Conservation (phyloP, 768 basidiomycete genomes). For the Xerocomellus dryophilus region DNA sequence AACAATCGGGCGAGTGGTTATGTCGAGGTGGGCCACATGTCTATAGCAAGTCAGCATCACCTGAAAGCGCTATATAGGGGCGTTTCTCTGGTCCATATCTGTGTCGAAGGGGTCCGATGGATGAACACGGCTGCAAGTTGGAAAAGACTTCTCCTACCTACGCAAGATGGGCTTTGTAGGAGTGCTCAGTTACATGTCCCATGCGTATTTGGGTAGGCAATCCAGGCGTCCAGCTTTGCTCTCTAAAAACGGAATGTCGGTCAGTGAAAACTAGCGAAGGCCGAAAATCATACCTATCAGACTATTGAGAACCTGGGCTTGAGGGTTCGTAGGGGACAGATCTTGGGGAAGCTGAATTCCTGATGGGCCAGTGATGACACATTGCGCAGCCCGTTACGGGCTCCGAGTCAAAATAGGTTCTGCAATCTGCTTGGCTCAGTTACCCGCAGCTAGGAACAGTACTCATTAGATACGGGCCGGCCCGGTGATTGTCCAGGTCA, state of each 20-base stretch:
- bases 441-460: too few species aligned
- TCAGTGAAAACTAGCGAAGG: neutral
- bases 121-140: neutral
- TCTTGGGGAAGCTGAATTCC: neutral
- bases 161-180: neutral
- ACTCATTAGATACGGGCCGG: neutral
- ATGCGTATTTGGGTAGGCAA: neutral
- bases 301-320: neutral
- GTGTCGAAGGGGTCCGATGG: neutral
- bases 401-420: neutral
- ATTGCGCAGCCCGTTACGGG: neutral
- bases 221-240: neutral
- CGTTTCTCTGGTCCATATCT: neutral
- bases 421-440: neutral
- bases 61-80: too few species aligned
- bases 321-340: neutral
- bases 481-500: constrained; percentile 1
- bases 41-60: neutral
- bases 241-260: neutral
- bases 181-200: neutral
- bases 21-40: neutral
- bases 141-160: neutral
- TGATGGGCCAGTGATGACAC: too few species aligned
- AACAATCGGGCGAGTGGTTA: too few species aligned
- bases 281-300: neutral